phyloP scores from a whole-genome alignment of 768 basidiomycete genomes.

The Sarcomyxa edulis region DNA sequence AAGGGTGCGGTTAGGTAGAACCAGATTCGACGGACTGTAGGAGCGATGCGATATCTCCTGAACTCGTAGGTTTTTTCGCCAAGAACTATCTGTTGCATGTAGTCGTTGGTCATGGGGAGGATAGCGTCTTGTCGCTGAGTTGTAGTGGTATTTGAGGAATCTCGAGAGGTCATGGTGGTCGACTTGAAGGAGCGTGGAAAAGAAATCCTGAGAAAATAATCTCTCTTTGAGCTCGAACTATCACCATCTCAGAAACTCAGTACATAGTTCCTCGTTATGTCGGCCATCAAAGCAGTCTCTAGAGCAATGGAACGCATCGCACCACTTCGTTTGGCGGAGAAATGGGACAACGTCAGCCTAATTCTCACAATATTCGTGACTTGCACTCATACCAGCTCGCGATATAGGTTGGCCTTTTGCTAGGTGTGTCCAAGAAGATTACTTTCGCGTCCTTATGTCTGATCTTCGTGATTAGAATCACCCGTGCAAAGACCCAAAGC shows the following conservation, averaged over 20 bases:
- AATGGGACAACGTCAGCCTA: conserved; percentile 87
- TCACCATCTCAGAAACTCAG: no score
- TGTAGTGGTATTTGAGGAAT: no score
- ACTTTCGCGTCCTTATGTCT: neutral
- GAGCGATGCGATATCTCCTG: conserved; percentile 22
- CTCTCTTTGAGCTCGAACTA: no score
- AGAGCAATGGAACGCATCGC: conserved; percentile 81
- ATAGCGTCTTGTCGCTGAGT: no score
- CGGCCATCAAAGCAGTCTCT: conserved; percentile 49
- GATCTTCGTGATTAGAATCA: conserved; percentile 41
- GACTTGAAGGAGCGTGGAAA: no score
- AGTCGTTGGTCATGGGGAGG: conserved; percentile 9
- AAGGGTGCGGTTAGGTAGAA: conserved; percentile 22
- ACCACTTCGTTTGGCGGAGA: conserved; percentile 78
- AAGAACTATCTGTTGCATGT: conserved; percentile 18
- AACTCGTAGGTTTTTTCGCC: conserved; percentile 21
- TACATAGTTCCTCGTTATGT: no score
- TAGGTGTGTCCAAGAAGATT: conserved; percentile 61
- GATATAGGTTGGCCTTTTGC: conserved; percentile 62
- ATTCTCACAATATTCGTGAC: conserved; percentile 6
- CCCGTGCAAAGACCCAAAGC: conserved; percentile 40
- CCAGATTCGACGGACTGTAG: conserved; percentile 20
- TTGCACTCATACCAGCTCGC: conserved; percentile 8
- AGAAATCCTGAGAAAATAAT: no score
- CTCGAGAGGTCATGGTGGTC: no score